Evolutionary conservation across 139 green algal genomes (phyloP), one percentile per base, ranked within the genome.

Genomic region (Chlorella sp.): DNA sequence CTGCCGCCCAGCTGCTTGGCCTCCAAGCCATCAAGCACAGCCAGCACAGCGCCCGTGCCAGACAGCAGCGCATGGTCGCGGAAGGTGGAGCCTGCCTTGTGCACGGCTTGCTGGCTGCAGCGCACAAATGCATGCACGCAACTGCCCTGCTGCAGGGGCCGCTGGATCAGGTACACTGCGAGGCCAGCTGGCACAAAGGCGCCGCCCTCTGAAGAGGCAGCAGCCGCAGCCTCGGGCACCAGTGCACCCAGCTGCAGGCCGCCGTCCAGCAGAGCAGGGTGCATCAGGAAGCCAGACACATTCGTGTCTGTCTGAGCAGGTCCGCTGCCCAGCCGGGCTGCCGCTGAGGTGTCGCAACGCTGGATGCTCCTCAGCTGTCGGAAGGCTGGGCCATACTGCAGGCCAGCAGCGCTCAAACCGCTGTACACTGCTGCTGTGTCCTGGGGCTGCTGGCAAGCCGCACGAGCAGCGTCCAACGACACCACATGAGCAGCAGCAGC

Each of bases 331-430:
- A 80, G 69, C 93, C 92, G 51, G 92, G 89, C 81, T 11, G 81
- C 71, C 4, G 81, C 81, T 21, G 20, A 32, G 25, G 21, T n/a
- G n/a, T 32, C 30, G 25, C 81, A 69, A 15, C 62, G 55, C 17
- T 80, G 69, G 70, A 86, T 63, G 56, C 55, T 57, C 25, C 70
- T 38, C 56, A 86, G 81, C 34, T 26, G 55, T 3, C 91, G 55
- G 87, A 96, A 95, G 23, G 74, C 73, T 30, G 90, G 76, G 62
- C 94, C 94, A 79, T 97, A 97, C 75, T 95, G 85, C 80, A 97
- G 82, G 12, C 91, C 94, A 67, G 91, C 89, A 26, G 78, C 83
- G 0, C 36, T 18, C 64, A 97, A 73, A 60, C 63, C 68, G 36
- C 57, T 16, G 83, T 96, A 96, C 20, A 93, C 17, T 0, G 34